Conservation (phyloP, 495 filamentous ascomycete genomes). For the Penicillium angulare region DNA sequence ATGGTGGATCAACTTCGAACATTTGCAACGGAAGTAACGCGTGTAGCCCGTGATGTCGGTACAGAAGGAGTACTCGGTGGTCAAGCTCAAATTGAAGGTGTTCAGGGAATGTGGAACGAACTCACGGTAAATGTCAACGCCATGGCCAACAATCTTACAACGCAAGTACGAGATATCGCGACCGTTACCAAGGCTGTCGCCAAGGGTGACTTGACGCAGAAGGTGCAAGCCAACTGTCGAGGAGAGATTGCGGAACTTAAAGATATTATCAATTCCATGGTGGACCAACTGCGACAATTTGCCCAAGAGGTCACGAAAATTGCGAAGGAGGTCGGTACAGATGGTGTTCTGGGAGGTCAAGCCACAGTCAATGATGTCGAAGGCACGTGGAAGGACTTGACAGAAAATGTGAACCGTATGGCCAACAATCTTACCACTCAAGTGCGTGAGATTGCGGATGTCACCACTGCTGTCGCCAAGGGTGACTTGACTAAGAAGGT, state of each 20-base stretch:
- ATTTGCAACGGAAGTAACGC: slow-evolving; percentile 95
- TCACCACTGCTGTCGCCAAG: slow-evolving; percentile 93
- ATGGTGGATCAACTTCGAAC: slow-evolving; percentile 98
- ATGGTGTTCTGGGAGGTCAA: slow-evolving; percentile 92
- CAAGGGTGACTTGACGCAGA: slow-evolving; percentile 93
- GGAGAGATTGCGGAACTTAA: slow-evolving; percentile 96
- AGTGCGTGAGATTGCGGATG: slow-evolving; percentile 96
- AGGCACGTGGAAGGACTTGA: slow-evolving; percentile 95
- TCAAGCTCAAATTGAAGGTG: slow-evolving; percentile 91
- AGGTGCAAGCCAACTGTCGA: slow-evolving; percentile 94
- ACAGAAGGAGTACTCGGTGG: slow-evolving; percentile 96
- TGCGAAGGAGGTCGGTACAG: slow-evolving; percentile 93
- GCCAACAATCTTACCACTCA: slow-evolving; percentile 98
- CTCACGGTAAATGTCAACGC: slow-evolving; percentile 98
- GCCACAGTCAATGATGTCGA: slow-evolving; percentile 97
- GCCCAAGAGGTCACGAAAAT: slow-evolving; percentile 98
- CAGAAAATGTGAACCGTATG: slow-evolving; percentile 98
- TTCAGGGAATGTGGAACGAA: slow-evolving; percentile 90
- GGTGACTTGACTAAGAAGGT: slow-evolving; percentile 97
- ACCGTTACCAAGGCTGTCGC: slow-evolving; percentile 98
- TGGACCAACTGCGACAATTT: slow-evolving; percentile 95
- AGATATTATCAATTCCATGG: slow-evolving; percentile 98
- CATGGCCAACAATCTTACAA: slow-evolving; percentile 96
- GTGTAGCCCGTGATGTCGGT: slow-evolving; percentile 94
- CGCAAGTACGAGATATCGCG: slow-evolving; percentile 96